Conservation (phyloP, 2,329 filamentous ascomycete genomes). For the Cladosporium sp. region DNA sequence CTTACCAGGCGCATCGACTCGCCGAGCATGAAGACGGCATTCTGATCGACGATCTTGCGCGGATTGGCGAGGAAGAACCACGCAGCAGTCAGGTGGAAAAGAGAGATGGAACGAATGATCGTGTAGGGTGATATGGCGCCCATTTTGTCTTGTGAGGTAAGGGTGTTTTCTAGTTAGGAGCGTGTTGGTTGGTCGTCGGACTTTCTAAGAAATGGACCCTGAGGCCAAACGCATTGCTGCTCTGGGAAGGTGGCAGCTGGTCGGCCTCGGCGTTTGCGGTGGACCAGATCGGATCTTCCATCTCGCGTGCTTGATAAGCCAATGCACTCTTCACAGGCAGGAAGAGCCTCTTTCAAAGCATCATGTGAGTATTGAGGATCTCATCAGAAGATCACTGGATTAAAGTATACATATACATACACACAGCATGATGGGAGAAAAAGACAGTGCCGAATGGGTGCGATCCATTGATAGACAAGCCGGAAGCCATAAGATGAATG, state of each 20-base stretch:
- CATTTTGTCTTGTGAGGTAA: constrained; percentile 47
- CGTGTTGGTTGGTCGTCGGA: neutral
- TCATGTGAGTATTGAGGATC: neutral
- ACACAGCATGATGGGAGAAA: neutral
- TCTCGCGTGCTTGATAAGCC: too few relatives aligned
- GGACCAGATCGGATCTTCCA: too few relatives aligned
- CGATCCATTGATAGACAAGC: neutral
- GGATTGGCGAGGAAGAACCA: constrained; percentile 78
- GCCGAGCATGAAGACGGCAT: constrained; percentile 72
- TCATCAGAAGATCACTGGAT: neutral
- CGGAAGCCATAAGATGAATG: neutral
- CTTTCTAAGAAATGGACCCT: neutral
- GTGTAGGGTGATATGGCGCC: constrained; percentile 72
- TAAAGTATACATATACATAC: neutral
- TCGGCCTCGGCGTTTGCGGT: neutral
- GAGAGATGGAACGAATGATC: constrained; percentile 72
- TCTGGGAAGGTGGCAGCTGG: neutral
- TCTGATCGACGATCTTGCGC: constrained; percentile 66
- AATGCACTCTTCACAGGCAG: too few relatives aligned
- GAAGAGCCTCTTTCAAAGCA: too few relatives aligned
- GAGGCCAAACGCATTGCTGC: neutral
- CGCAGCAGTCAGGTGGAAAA: constrained; percentile 78
- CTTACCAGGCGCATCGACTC: constrained; percentile 76
- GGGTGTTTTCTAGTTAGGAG: neutral
- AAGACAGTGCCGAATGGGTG: neutral